These are phyloP conservation scores for Tolypocladium amazonense DNA, from an alignment of 2,329 filamentous ascomycete genomes.

Conservation along the genomic window DNA sequence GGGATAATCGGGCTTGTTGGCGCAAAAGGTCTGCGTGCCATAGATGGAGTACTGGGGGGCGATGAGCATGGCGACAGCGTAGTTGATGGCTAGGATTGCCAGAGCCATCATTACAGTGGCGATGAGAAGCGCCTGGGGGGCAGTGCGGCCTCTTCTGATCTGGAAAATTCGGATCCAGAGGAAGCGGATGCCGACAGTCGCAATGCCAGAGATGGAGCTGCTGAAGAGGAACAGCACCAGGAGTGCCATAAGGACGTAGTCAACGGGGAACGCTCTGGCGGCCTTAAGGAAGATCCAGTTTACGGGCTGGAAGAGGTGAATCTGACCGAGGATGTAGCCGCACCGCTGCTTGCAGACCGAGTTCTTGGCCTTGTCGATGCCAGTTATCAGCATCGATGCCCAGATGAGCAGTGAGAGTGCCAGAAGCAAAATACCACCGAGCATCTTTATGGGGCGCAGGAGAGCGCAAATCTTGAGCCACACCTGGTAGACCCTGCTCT, in stretches of 20 bases:
- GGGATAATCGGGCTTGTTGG: constrained; percentile 51
- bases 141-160: constrained; percentile 79
- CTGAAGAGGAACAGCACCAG: constrained; percentile 81
- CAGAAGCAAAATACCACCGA: constrained; percentile 72
- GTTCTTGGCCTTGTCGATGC: constrained; percentile 93
- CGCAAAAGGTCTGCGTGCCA: constrained; percentile 89
- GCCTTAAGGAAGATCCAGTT: constrained; percentile 75
- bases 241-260: constrained; percentile 82
- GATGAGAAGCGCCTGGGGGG: constrained; percentile 83
- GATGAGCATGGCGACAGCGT: constrained; percentile 84
- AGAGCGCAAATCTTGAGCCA: constrained; percentile 77
- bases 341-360: constrained; percentile 84
- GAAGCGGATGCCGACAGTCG: constrained; percentile 84
- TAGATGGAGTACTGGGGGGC: constrained; percentile 92
- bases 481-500: constrained; percentile 57
- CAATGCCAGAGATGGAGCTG: constrained; percentile 77
- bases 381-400: constrained; percentile 88
- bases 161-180: constrained; percentile 91
- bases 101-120: constrained; percentile 85
- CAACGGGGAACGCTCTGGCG: constrained; percentile 76
- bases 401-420: constrained; percentile 67
- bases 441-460: constrained; percentile 78
- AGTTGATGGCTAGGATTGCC: constrained; percentile 85
- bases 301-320: constrained; percentile 89
- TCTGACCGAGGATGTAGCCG: constrained; percentile 78